Evolutionary conservation across 2,329 filamentous ascomycete genomes (phyloP).

Genomic region (Aspergillus amoenus): DNA sequence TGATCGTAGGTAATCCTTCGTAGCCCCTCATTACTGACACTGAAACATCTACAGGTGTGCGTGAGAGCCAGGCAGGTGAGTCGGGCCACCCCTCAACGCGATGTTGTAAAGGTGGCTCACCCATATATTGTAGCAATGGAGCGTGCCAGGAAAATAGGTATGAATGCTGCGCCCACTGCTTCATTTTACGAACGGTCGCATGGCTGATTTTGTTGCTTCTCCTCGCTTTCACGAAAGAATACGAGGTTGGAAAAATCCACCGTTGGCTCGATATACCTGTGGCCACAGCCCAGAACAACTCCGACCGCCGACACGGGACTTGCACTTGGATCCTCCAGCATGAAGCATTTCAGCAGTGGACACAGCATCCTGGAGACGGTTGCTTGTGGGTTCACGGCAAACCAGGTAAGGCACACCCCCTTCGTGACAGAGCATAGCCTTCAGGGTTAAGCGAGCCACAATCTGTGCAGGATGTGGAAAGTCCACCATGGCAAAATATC

Average conservation of each 20-base stretch:
- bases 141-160: neutral
- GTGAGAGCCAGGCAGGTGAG: neutral
- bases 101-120: too few species aligned
- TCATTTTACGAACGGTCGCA: neutral
- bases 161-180: neutral
- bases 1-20: too few species aligned
- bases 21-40: neutral
- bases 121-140: neutral
- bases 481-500: neutral
- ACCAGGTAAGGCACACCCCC: neutral
- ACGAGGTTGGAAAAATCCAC: neutral
- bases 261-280: neutral
- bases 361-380: neutral
- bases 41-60: neutral
- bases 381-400: neutral
- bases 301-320: neutral
- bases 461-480: neutral
- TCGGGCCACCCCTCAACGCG: neutral
- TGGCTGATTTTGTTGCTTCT: neutral
- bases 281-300: neutral
- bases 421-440: neutral
- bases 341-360: neutral
- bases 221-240: neutral
- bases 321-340: neutral
- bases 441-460: too few species aligned